Percentiles rank a stretch among this genome's conserved stretches.
phyloP scores from a whole-genome alignment of 192 early-diverging fungal genomes.

The Phlyctochytrium bullatum region DNA sequence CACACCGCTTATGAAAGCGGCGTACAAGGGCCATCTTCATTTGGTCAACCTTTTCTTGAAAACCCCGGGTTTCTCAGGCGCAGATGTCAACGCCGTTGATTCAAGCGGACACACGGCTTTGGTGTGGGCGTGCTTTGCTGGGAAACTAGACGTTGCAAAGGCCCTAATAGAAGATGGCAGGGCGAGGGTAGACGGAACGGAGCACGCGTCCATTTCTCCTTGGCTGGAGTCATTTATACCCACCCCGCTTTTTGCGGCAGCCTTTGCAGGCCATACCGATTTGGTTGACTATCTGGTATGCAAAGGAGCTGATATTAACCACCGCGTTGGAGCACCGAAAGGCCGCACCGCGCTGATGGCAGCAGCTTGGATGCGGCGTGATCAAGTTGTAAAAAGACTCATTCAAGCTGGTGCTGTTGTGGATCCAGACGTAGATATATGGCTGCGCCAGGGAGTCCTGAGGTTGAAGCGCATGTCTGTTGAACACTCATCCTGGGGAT shows the following conservation, averaged over 20 bases:
- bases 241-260: slow-evolving; percentile 48
- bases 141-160: slow-evolving; percentile 32
- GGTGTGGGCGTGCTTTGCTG: slow-evolving; percentile 37
- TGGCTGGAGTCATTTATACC: slow-evolving; percentile 12
- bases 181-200: slow-evolving; percentile 16
- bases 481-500: slow-evolving; percentile 10
- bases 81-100: slow-evolving; percentile 34
- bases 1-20: slow-evolving; percentile 54
- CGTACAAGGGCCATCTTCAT: slow-evolving; percentile 34
- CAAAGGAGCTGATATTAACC: slow-evolving; percentile 40
- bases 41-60: neutral
- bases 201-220: neutral
- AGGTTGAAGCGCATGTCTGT: slow-evolving; percentile 29
- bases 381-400: slow-evolving; percentile 33
- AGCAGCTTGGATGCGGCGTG: slow-evolving; percentile 41
- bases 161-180: slow-evolving; percentile 24
- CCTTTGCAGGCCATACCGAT: slow-evolving; percentile 27
- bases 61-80: slow-evolving; percentile 1
- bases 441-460: slow-evolving; percentile 42
- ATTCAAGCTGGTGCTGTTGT: slow-evolving; percentile 25
- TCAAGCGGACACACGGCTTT: slow-evolving; percentile 39
- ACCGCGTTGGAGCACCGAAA: slow-evolving; percentile 27
- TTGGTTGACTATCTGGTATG: slow-evolving; percentile 40
- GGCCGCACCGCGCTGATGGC: slow-evolving; percentile 44
- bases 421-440: slow-evolving; percentile 33